A percentile compares a stretch with the other conserved stretches of the same genome.
Evolutionary conservation across 31 red algal genomes (phyloP).

Genomic region (Odonthalia washingtoniensis): DNA sequence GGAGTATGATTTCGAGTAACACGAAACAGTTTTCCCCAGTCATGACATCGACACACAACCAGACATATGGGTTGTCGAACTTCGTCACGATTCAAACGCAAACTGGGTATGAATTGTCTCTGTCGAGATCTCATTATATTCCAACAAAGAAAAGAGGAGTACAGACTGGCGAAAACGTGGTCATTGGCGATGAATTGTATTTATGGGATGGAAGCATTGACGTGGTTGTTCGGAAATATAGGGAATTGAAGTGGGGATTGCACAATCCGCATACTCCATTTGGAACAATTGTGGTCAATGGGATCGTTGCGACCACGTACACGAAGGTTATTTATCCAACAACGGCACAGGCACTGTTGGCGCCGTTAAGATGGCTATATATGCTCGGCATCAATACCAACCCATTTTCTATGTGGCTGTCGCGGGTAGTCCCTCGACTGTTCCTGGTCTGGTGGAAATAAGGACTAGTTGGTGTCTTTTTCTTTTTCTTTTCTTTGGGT

Average conservation of each 20-base stretch:
- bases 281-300: constrained; percentile 71
- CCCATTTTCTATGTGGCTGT: not conserved
- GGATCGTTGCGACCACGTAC: constrained; percentile 62
- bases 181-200: constrained; percentile 38
- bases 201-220: constrained; percentile 43
- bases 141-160: constrained; percentile 32
- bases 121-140: constrained; percentile 65
- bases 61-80: not conserved
- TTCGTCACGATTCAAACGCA: constrained; percentile 38
- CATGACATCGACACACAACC: constrained; percentile 64
- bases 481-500: no score
- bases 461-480: no score
- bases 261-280: constrained; percentile 79
- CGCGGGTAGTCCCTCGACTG: not conserved
- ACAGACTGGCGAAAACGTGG: constrained; percentile 38
- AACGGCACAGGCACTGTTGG: constrained; percentile 51
- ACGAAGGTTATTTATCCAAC: constrained; percentile 52
- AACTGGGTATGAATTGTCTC: constrained; percentile 26
- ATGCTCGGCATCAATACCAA: not conserved
- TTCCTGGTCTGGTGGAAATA: no score
- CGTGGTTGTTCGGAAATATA: constrained; percentile 33
- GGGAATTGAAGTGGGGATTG: constrained; percentile 39
- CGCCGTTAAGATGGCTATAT: constrained; percentile 59
- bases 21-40: constrained; percentile 62
- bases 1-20: no score